phyloP scores from a whole-genome alignment of 148 eudicot species.

The Heliamphora exappendiculata region DNA sequence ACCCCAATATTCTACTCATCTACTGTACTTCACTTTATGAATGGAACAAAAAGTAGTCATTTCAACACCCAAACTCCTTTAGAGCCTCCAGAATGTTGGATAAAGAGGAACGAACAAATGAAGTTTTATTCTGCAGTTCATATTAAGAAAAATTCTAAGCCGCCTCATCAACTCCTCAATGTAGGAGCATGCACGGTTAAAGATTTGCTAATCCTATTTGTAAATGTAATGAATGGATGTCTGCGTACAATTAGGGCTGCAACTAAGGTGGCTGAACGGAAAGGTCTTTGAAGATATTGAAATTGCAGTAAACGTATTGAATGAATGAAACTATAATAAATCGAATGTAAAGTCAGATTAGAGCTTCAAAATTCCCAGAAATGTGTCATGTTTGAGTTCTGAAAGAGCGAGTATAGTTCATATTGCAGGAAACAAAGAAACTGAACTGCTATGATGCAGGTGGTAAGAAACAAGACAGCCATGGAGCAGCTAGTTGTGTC shows the following conservation, averaged over 20 bases:
- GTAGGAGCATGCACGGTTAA: background rate
- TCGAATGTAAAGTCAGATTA: background rate
- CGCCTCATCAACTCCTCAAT: background rate
- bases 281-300: no score
- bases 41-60: background rate
- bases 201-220: background rate
- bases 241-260: background rate
- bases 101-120: background rate
- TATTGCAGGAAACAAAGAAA: background rate
- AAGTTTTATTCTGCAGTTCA: background rate
- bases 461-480: background rate
- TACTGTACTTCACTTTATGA: background rate
- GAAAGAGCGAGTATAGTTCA: background rate
- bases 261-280: background rate
- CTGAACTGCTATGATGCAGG: background rate
- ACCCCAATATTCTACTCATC: background rate
- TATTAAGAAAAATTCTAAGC: background rate
- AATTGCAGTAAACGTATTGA: no score
- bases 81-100: conserved; percentile 5
- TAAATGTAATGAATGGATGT: background rate
- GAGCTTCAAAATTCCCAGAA: background rate
- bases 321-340: background rate
- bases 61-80: background rate
- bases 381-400: background rate
- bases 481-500: background rate